phyloP scores from a whole-genome alignment of 148 eudicot genomes.

The Dysphania ambrosioides region DNA sequence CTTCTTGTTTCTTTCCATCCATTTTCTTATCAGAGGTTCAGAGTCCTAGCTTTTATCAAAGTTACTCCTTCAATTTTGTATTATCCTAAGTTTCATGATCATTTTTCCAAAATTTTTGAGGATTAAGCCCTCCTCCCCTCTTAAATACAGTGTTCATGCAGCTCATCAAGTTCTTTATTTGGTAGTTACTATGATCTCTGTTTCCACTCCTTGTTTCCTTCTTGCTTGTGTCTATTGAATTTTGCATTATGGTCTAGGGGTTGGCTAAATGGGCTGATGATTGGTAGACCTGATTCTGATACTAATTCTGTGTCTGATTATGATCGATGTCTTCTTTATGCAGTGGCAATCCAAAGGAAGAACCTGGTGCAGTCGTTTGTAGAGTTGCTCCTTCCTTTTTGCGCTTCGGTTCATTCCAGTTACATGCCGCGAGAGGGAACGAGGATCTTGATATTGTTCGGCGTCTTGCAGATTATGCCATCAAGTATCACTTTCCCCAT shows the following conservation, averaged over 20 bases:
- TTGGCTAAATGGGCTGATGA: background rate
- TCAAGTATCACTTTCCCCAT: slow-evolving; percentile 85
- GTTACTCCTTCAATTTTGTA: background rate
- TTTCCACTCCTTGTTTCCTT: background rate
- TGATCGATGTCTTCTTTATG: slow-evolving; percentile 26
- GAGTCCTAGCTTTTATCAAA: background rate
- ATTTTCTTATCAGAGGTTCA: background rate
- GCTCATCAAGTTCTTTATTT: background rate
- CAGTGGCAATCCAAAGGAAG: slow-evolving; percentile 99
- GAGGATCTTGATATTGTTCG: slow-evolving; percentile 80
- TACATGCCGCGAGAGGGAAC: slow-evolving; percentile 90
- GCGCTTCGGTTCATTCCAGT: slow-evolving; percentile 93
- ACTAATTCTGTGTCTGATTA: slow-evolving; percentile 10
- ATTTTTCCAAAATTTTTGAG: too few species aligned
- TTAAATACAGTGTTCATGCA: background rate
- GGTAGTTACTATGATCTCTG: background rate
- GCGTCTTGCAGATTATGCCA: slow-evolving; percentile 79
- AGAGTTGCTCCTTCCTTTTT: slow-evolving; percentile 96
- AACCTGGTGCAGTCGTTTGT: slow-evolving; percentile 97
- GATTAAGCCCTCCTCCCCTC: background rate
- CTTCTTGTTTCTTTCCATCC: background rate
- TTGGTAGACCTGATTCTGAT: background rate
- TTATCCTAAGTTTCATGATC: background rate
- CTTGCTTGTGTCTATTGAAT: background rate
- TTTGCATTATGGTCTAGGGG: background rate